phyloP scores from a whole-genome alignment of 208 protist genomes.

The Trypanosoma conorhini region DNA sequence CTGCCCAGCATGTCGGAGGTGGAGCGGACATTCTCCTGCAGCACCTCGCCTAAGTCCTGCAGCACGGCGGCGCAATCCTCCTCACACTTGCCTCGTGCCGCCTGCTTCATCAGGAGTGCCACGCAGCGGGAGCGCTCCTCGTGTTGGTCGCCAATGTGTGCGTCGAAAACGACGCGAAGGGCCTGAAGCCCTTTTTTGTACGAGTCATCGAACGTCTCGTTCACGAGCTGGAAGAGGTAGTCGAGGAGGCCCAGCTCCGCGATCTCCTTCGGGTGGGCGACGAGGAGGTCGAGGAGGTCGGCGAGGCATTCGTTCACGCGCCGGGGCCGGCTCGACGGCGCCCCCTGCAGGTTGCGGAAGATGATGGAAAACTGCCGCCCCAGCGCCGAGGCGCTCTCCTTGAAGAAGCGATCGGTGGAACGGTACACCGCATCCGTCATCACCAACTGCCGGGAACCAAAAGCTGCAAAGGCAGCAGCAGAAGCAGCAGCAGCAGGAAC shows the following conservation, averaged over 20 bases:
- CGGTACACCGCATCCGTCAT: slow-evolving; percentile 20
- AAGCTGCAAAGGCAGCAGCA: not conserved
- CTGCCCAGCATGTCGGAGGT: slow-evolving; percentile 68
- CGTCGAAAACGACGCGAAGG: slow-evolving; percentile 78
- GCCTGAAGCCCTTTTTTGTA: slow-evolving; percentile 68
- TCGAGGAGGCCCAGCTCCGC: slow-evolving; percentile 50
- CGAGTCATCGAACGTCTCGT: slow-evolving; percentile 60
- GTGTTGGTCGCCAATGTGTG: slow-evolving; percentile 77
- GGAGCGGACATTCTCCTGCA: slow-evolving; percentile 77
- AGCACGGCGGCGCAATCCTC: slow-evolving; percentile 49
- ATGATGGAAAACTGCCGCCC: slow-evolving; percentile 70
- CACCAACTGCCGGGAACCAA: not conserved
- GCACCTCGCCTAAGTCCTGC: slow-evolving; percentile 44
- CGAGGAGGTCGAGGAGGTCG: slow-evolving; percentile 74
- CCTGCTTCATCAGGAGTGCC: slow-evolving; percentile 54
- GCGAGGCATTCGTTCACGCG: slow-evolving; percentile 73
- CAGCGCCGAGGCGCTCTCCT: slow-evolving; percentile 60
- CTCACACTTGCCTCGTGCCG: slow-evolving; percentile 38
- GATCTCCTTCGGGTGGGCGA: slow-evolving; percentile 66
- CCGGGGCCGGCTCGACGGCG: slow-evolving; percentile 45
- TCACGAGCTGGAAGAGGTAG: slow-evolving; percentile 59
- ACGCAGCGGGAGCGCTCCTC: slow-evolving; percentile 74
- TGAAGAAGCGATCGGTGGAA: slow-evolving; percentile 19
- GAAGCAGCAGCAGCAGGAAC: slow-evolving; percentile 21
- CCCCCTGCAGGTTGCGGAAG: slow-evolving; percentile 72